Evolutionary conservation across 805 yeast genomes (phyloP).

Genomic region (Starmerella ratchasimensis): DNA sequence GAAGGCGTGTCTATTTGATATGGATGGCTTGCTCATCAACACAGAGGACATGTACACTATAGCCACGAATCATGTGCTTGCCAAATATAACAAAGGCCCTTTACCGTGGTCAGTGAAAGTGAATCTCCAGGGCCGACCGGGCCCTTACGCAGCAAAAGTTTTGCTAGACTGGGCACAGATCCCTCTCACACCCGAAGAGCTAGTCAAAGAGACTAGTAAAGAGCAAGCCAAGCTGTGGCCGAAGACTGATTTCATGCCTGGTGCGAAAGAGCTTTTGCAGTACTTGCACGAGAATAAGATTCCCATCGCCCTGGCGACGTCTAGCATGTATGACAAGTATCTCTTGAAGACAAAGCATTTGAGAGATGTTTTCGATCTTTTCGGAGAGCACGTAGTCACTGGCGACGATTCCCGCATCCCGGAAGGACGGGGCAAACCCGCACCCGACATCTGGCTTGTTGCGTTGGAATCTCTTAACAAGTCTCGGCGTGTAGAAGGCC

Average conservation of each 20-base stretch:
- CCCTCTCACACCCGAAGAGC: conserved; percentile 54
- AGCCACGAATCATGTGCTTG: conserved; percentile 53
- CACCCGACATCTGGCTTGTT: conserved; percentile 81
- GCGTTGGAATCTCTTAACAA: conserved; percentile 61
- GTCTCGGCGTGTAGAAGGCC: conserved; percentile 33
- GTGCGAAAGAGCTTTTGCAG: conserved; percentile 58
- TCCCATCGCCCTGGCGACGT: conserved; percentile 86
- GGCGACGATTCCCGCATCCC: conserved; percentile 84
- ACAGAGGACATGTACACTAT: conserved; percentile 87
- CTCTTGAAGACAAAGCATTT: conserved; percentile 63
- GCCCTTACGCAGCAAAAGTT: conserved; percentile 51
- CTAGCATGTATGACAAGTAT: conserved; percentile 52
- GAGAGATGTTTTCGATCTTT: conserved; percentile 45
- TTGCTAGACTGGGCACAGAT: conserved; percentile 57
- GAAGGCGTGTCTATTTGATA: conserved; percentile 63
- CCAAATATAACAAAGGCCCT: conserved; percentile 59
- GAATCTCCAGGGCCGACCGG: conserved; percentile 83
- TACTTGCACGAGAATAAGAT: conserved; percentile 38
- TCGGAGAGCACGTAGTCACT: conserved; percentile 57
- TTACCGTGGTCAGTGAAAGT: conserved; percentile 81
- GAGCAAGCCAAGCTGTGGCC: conserved; percentile 52
- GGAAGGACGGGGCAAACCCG: conserved; percentile 80
- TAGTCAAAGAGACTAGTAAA: conserved; percentile 37
- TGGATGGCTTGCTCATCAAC: conserved; percentile 90
- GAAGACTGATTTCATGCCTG: conserved; percentile 57